Percentiles rank a stretch among this genome's conserved stretches.
Evolutionary conservation across 208 protist genomes (phyloP).

Genomic region (Trypanosoma brucei): DNA sequence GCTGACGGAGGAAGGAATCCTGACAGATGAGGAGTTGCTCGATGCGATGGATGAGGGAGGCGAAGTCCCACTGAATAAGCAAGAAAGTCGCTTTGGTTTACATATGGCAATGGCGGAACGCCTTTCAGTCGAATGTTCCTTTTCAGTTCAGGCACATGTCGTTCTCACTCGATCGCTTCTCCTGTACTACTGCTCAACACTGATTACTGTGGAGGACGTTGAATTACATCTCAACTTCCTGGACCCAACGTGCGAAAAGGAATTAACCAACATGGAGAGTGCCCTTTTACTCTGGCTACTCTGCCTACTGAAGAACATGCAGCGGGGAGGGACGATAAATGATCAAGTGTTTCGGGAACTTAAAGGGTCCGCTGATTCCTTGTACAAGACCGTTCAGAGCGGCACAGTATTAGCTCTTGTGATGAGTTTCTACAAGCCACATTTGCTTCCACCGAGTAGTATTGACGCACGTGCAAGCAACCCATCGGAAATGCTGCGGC

Average conservation of each 20-base stretch:
- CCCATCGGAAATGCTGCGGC: background rate
- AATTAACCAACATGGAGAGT: conserved; percentile 24
- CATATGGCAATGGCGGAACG: conserved; percentile 29
- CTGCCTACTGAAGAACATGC: conserved; percentile 18
- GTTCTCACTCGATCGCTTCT: conserved; percentile 52
- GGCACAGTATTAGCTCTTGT: conserved; percentile 39
- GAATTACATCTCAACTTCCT: conserved; percentile 32
- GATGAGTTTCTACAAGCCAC: conserved; percentile 59
- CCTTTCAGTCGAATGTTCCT: conserved; percentile 36
- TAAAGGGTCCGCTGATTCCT: conserved; percentile 6
- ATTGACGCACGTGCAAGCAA: conserved; percentile 6
- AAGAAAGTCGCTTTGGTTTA: conserved; percentile 17
- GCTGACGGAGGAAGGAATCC: conserved; percentile 20
- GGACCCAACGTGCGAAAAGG: conserved; percentile 4
- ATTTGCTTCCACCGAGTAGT: conserved; percentile 26
- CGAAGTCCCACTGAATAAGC: background rate
- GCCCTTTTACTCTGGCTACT: conserved; percentile 33
- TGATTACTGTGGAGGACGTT: conserved; percentile 35
- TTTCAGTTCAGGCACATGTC: conserved; percentile 59
- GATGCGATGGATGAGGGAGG: conserved; percentile 9
- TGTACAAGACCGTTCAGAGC: conserved; percentile 24
- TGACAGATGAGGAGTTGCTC: conserved; percentile 26
- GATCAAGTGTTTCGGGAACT: conserved; percentile 4
- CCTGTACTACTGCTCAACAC: conserved; percentile 40
- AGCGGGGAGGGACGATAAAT: conserved; percentile 2